These are phyloP conservation scores for Escallonia rubra DNA, from an alignment of 129 eudicot species.

Conservation along the genomic window DNA sequence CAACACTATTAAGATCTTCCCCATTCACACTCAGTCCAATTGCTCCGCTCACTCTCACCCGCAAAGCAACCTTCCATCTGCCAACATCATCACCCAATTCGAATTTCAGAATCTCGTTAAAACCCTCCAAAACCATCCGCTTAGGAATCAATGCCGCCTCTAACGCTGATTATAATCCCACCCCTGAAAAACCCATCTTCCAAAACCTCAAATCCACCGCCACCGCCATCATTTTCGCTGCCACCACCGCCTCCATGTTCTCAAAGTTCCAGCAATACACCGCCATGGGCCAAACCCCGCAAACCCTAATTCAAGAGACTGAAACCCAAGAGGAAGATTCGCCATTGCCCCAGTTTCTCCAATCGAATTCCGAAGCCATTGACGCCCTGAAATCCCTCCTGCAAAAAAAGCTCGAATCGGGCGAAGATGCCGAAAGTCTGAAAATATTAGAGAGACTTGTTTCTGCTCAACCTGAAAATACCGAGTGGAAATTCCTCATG, in stretches of 20 bases:
- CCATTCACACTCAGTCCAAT: too few relatives aligned
- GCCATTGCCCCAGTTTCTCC: conserved; percentile 33
- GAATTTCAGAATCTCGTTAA: conserved; percentile 18
- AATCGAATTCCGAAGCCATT: conserved; percentile 44
- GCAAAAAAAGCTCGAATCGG: conserved; percentile 44
- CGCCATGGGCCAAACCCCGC: conserved; percentile 41
- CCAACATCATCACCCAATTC: not conserved
- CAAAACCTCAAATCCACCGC: conserved; percentile 47
- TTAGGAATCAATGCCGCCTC: conserved; percentile 13
- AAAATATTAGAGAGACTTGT: conserved; percentile 32
- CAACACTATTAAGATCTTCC: too few relatives aligned
- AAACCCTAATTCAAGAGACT: conserved; percentile 9
- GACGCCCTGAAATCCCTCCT: conserved; percentile 38
- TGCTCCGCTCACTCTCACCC: too few relatives aligned
- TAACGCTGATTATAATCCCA: not conserved
- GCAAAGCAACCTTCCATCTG: not conserved
- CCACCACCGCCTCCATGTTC: conserved; percentile 34
- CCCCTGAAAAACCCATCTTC: conserved; percentile 21
- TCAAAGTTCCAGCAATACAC: conserved; percentile 34
- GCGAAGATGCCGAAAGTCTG: conserved; percentile 56
- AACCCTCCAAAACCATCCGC: conserved; percentile 21
- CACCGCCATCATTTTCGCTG: conserved; percentile 38
- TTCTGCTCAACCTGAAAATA: conserved; percentile 53
- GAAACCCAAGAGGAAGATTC: not conserved
- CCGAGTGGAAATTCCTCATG: conserved; percentile 42